phyloP scores from a whole-genome alignment of 306 rosid genomes.

The Inga oerstediana region DNA sequence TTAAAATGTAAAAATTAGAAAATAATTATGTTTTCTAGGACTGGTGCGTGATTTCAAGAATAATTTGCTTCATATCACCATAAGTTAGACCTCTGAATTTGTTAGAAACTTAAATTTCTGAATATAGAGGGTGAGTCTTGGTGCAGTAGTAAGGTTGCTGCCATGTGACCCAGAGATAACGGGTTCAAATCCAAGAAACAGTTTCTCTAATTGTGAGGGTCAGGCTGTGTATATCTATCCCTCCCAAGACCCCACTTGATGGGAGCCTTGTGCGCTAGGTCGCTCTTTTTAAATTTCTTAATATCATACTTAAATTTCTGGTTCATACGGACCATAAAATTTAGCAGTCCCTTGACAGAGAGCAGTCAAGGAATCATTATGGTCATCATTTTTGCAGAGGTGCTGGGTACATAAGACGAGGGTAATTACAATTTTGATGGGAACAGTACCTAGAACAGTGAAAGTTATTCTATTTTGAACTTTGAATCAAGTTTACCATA shows the following conservation, averaged over 20 bases:
- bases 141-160: no score
- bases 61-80: constrained; percentile 1
- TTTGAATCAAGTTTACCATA: not conserved
- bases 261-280: no score
- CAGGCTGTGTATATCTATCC: no score
- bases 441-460: not conserved
- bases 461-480: not conserved
- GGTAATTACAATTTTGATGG: no score
- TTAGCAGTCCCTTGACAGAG: constrained; percentile 9
- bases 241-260: no score
- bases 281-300: not conserved
- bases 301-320: not conserved
- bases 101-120: not conserved
- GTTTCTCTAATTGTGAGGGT: no score
- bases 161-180: no score
- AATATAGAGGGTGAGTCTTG: no score
- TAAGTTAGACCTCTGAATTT: constrained; percentile 1
- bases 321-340: not conserved
- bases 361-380: not conserved
- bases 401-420: not conserved
- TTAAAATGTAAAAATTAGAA: not conserved
- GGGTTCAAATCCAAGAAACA: no score
- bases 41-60: not conserved
- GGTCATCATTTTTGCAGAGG: not conserved
- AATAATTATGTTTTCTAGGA: not conserved